phyloP scores from a whole-genome alignment of 2,329 filamentous ascomycete genomes.

The Cryphonectria naterciae region DNA sequence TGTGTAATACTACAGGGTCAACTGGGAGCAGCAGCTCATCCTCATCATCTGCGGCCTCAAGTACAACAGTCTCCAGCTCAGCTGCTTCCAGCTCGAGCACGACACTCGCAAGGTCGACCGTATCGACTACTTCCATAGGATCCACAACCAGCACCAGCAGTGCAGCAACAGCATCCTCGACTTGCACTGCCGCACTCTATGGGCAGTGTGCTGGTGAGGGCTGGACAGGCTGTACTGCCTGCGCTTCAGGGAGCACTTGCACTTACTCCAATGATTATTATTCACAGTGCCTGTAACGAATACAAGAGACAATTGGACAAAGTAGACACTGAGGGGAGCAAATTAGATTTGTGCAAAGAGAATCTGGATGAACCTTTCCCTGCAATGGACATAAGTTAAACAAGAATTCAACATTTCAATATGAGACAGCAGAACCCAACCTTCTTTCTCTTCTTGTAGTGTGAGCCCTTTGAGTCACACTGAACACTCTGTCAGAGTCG shows the following conservation, averaged over 20 bases:
- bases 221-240: slow-evolving; percentile 22
- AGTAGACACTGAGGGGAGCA: neutral
- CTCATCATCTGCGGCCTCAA: neutral
- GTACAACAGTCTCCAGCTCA: slow-evolving; percentile 1
- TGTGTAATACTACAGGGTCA: slow-evolving; percentile 3
- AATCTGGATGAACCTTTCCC: neutral
- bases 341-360: neutral
- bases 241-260: slow-evolving; percentile 23
- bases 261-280: slow-evolving; percentile 25
- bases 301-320: neutral
- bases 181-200: slow-evolving; percentile 21
- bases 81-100: slow-evolving; percentile 10
- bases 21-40: slow-evolving; percentile 16
- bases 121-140: slow-evolving; percentile 12
- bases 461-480: neutral
- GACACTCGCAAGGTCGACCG: slow-evolving; percentile 15
- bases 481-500: neutral
- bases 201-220: slow-evolving; percentile 21
- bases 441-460: neutral
- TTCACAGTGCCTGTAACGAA: slow-evolving; percentile 22
- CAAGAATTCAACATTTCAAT: neutral
- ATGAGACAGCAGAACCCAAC: neutral
- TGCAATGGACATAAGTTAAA: neutral
- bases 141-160: slow-evolving; percentile 13
- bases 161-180: slow-evolving; percentile 12